Percentiles rank a stretch among this genome's conserved stretches.
Conservation (phyloP, 2,329 filamentous ascomycete species). For the Beauveria sp. region DNA sequence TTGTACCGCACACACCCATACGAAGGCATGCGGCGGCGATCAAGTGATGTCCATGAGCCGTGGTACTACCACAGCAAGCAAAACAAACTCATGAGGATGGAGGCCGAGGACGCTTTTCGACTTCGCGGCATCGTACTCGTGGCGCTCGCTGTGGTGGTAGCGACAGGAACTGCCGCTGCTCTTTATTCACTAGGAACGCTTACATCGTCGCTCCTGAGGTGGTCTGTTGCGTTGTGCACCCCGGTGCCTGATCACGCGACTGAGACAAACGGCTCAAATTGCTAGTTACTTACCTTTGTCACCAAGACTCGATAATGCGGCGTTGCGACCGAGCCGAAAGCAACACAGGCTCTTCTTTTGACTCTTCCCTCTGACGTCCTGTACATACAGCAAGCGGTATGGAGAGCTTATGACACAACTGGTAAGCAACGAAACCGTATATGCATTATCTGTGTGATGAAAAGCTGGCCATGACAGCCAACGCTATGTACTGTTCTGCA, state of each 20-base stretch:
- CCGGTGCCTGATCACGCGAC: not conserved
- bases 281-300: not conserved
- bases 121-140: constrained; percentile 48
- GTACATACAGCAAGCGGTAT: too few relatives aligned
- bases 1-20: constrained; percentile 35
- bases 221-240: not conserved
- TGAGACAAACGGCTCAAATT: not conserved
- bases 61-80: constrained; percentile 50
- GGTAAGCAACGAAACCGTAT: not conserved
- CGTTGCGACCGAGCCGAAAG: not conserved
- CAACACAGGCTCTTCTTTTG: not conserved
- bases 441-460: not conserved
- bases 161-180: constrained; percentile 22
- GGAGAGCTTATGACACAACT: not conserved
- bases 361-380: too few relatives aligned
- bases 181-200: constrained; percentile 12
- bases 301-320: not conserved
- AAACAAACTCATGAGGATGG: constrained; percentile 52
- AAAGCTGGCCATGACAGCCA: not conserved
- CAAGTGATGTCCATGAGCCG: constrained; percentile 15
- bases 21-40: constrained; percentile 22
- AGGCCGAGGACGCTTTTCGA: constrained; percentile 57
- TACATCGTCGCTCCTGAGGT: not conserved
- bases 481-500: not conserved
- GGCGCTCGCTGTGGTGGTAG: constrained; percentile 33